phyloP scores from a whole-genome alignment of 805 yeast species.

The Candida maesae region DNA sequence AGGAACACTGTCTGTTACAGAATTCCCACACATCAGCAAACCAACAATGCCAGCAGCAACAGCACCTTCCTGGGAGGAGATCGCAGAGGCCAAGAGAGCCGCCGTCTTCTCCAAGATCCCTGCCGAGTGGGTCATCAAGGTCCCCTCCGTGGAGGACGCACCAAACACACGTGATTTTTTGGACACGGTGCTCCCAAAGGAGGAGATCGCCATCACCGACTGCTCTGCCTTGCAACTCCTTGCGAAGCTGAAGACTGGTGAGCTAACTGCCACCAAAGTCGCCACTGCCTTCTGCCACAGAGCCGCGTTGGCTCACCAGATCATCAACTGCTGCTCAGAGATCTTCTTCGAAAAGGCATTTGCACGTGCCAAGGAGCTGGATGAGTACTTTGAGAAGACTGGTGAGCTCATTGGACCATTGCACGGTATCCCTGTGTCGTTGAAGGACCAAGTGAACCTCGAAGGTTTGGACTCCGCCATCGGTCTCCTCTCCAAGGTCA shows the following conservation, averaged over 20 bases:
- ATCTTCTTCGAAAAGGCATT: conserved; percentile 54
- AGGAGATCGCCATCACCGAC: conserved; percentile 18
- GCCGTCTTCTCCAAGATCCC: conserved; percentile 20
- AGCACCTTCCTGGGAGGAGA: conserved; percentile 19
- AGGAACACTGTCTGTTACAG: no score
- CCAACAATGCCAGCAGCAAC: no score
- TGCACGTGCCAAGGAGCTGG: conserved; percentile 49
- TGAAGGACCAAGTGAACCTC: conserved; percentile 42
- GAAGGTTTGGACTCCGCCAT: conserved; percentile 46
- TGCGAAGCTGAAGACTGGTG: conserved; percentile 1
- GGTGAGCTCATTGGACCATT: conserved; percentile 58
- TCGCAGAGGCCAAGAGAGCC: conserved; percentile 18
- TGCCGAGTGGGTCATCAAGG: conserved; percentile 21
- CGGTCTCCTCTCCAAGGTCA: conserved; percentile 44
- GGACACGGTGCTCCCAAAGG: conserved; percentile 44
- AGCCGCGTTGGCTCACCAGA: conserved; percentile 54
- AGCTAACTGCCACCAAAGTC: conserved; percentile 10
- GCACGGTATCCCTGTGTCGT: conserved; percentile 64
- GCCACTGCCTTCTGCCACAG: conserved; percentile 46
- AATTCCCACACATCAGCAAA: no score
- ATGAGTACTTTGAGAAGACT: conserved; percentile 40
- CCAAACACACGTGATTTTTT: conserved; percentile 18
- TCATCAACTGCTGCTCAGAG: conserved; percentile 33
- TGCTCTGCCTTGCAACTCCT: conserved; percentile 7
- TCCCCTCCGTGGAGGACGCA: conserved; percentile 16